A percentile compares a stretch with the other conserved stretches of the same genome.
Evolutionary conservation across 495 filamentous ascomycete genomes (phyloP).

Genomic region (Aspergillus sclerotioniger): DNA sequence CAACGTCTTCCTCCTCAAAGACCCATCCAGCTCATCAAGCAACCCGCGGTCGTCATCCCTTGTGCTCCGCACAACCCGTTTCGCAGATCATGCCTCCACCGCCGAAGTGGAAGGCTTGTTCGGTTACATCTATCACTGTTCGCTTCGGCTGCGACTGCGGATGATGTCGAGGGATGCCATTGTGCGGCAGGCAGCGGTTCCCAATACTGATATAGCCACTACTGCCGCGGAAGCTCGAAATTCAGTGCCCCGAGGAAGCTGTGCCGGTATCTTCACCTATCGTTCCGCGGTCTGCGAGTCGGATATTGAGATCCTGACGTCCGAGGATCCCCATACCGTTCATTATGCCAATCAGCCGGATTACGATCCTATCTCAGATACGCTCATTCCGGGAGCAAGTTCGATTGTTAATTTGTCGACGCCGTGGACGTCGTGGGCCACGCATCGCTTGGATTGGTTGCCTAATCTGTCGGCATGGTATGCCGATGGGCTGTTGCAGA

Average conservation of each 20-base stretch:
- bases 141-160: conserved; percentile 57
- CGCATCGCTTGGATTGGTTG: conserved; percentile 72
- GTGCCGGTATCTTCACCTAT: conserved; percentile 72
- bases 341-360: conserved; percentile 77
- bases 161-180: conserved; percentile 23
- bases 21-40: conserved; percentile 14
- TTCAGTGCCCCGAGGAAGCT: conserved; percentile 48
- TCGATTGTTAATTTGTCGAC: conserved; percentile 31
- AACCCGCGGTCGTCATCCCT: conserved; percentile 49
- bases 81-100: conserved; percentile 55
- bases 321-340: conserved; percentile 51
- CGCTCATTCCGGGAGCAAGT: conserved; percentile 36
- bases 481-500: conserved; percentile 56
- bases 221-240: conserved; percentile 29
- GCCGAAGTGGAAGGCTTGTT: conserved; percentile 62
- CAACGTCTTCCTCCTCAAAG: conserved; percentile 62
- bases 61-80: conserved; percentile 59
- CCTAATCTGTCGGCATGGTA: conserved; percentile 62
- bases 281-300: conserved; percentile 62
- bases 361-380: conserved; percentile 35
- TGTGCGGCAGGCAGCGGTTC: conserved; percentile 11
- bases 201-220: conserved; percentile 3
- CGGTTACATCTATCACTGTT: conserved; percentile 55
- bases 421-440: conserved; percentile 66
- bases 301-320: conserved; percentile 74